A percentile compares a stretch with the other conserved stretches of the same genome.
These are phyloP conservation scores for Linanthus parryae DNA, from an alignment of 148 eudicot genomes.

Conservation along the genomic window DNA sequence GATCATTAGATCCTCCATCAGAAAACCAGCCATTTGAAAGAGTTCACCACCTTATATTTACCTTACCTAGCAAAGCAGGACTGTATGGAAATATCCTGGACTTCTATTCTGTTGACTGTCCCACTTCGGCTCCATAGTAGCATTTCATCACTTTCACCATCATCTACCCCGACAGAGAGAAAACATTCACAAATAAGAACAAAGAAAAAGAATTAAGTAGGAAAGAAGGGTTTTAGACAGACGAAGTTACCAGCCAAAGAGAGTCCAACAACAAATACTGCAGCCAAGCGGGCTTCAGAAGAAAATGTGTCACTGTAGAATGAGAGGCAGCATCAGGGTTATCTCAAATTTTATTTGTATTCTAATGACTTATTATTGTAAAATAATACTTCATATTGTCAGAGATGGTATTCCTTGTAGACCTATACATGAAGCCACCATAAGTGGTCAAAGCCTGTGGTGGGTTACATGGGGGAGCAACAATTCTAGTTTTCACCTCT, in stretches of 20 bases:
- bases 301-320: constrained; percentile 30
- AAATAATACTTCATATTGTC: too few relatives aligned
- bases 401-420: too few relatives aligned
- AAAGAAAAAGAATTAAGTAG: not conserved
- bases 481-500: too few relatives aligned
- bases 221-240: not conserved
- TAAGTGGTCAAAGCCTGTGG: too few relatives aligned
- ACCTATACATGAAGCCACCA: too few relatives aligned
- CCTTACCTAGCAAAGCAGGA: constrained; percentile 92
- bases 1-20: too few relatives aligned
- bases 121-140: constrained; percentile 96
- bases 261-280: constrained; percentile 89
- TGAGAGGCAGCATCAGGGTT: not conserved
- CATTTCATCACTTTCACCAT: constrained; percentile 96
- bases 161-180: constrained; percentile 41
- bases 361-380: too few relatives aligned
- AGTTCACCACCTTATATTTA: constrained; percentile 10
- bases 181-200: not conserved
- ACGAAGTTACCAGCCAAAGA: constrained; percentile 59
- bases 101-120: constrained; percentile 84
- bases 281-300: constrained; percentile 79
- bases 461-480: too few relatives aligned
- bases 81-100: constrained; percentile 87
- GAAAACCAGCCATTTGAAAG: too few relatives aligned
- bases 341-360: too few relatives aligned